Conservation (phyloP, 768 basidiomycete species). For the Leccinum ochraceum region DNA sequence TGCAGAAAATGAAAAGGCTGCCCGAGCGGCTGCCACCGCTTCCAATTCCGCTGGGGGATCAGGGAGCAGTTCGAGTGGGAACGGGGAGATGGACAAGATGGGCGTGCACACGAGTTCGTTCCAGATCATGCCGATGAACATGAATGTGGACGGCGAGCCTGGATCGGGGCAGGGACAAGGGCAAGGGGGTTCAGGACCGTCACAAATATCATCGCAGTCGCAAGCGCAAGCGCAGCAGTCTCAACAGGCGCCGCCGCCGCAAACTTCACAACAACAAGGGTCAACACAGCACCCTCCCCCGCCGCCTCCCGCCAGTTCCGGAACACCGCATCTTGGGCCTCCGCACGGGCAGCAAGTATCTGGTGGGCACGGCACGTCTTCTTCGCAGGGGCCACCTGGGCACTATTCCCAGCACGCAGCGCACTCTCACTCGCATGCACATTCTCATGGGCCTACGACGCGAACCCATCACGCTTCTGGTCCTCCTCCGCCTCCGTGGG, state of each 20-base stretch:
- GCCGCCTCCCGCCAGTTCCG: slow-evolving; percentile 6
- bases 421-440: neutral
- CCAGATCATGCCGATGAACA: slow-evolving; percentile 41
- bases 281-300: slow-evolving; percentile 12
- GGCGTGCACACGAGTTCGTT: slow-evolving; percentile 60
- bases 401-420: neutral
- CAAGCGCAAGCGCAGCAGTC: neutral
- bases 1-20: slow-evolving; percentile 41
- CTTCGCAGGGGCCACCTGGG: neutral
- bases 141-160: slow-evolving; percentile 23
- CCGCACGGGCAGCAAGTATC: slow-evolving; percentile 4
- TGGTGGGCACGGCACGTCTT: neutral
- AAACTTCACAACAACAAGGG: slow-evolving; percentile 10
- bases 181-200: neutral
- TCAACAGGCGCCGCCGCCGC: slow-evolving; percentile 6
- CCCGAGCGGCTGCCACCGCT: slow-evolving; percentile 32
- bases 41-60: slow-evolving; percentile 22
- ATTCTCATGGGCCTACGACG: neutral
- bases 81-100: slow-evolving; percentile 31
- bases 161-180: slow-evolving; percentile 11
- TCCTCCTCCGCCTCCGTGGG: slow-evolving; percentile 29
- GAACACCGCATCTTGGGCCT: slow-evolving; percentile 18
- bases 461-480: slow-evolving; percentile 18
- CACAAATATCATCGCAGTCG: slow-evolving; percentile 2
- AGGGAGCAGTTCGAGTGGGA: slow-evolving; percentile 6